Base-by-base conservation (phyloP, 768 basidiomycete species). In the Gautieria morchelliformis region DNA sequence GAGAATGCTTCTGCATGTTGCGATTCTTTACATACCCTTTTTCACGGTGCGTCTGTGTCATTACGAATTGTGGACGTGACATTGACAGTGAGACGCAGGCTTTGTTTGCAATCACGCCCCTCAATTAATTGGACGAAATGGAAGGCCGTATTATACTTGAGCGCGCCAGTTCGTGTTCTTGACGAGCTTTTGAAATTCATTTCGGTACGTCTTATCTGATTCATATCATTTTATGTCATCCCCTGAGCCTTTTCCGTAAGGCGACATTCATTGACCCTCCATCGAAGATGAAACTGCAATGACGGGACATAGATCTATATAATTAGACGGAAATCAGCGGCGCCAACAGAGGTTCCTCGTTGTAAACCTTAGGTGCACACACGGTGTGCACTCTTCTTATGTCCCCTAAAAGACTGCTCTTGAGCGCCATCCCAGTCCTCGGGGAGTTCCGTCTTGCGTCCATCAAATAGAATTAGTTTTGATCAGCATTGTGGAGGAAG, bases 21-120 rank as follows among this genome's bases (percentile, higher is more conserved):
- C 85, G 76, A 97, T 98, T 65, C 78, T 99, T 61, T 99, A 99
- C 69, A 89, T 96, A 37, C 94, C 95, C 4, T 91, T 96, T 84
- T 93, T 99, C 71, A 87, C 90, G 24, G 90, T 91, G 63, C 71
- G 84, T 78, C 32, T 49, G 12, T n/a, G 53, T 53, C 4, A 53
- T 52, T 40, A 19, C 35, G 1, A 52, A 20, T 27, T 35, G 9
- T 32, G 27, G 19, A 39, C n/a, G 41, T 7, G n/a, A n/a, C 33
- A 12, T 48, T 59, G 55, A 30, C 48, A 42, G 49, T n/a, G 30
- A n/a, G 39, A 22, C 54, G 5, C 63, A 93, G 88, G 75, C 83
- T 7, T 66, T 96, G 58, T 97, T 98, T 67, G 89, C 87, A 44
- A 96, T 97, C 68, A 85, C 87, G 0, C 93, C 94, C 4, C 79